These are phyloP conservation scores for Metschnikowia shivogae DNA, from an alignment of 805 yeast genomes.

Conservation along the genomic window DNA sequence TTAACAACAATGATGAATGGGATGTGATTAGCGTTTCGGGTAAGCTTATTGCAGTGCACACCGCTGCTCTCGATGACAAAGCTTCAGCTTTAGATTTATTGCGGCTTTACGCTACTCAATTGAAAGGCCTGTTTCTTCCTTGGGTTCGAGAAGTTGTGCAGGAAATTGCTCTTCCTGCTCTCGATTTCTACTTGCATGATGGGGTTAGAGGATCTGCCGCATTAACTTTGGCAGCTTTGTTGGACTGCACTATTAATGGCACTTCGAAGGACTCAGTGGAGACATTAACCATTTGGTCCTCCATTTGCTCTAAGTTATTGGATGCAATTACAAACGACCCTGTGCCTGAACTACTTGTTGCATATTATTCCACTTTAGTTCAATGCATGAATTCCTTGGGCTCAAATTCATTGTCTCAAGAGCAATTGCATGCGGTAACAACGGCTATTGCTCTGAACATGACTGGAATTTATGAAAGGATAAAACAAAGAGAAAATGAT, in stretches of 20 bases:
- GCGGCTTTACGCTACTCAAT: slow-evolving; percentile 76
- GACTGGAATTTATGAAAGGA: slow-evolving; percentile 64
- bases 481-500: slow-evolving; percentile 64
- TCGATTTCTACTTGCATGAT: slow-evolving; percentile 88
- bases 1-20: slow-evolving; percentile 86
- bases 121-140: slow-evolving; percentile 77
- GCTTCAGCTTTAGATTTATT: slow-evolving; percentile 87
- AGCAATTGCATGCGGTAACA: slow-evolving; percentile 54
- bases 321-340: slow-evolving; percentile 73
- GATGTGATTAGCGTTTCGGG: slow-evolving; percentile 90
- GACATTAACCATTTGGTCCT: slow-evolving; percentile 66
- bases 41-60: slow-evolving; percentile 90
- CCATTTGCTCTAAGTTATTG: slow-evolving; percentile 62
- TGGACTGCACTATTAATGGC: slow-evolving; percentile 57
- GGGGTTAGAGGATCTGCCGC: slow-evolving; percentile 94
- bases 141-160: slow-evolving; percentile 74
- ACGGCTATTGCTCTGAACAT: slow-evolving; percentile 58
- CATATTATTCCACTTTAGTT: slow-evolving; percentile 68
- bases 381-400: slow-evolving; percentile 67
- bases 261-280: slow-evolving; percentile 55
- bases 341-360: slow-evolving; percentile 73
- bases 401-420: slow-evolving; percentile 51
- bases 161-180: slow-evolving; percentile 81
- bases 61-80: slow-evolving; percentile 91
- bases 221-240: slow-evolving; percentile 70